Evolutionary conservation across 129 eudicot genomes (phyloP).

Genomic region (Cynara cardunculus): DNA sequence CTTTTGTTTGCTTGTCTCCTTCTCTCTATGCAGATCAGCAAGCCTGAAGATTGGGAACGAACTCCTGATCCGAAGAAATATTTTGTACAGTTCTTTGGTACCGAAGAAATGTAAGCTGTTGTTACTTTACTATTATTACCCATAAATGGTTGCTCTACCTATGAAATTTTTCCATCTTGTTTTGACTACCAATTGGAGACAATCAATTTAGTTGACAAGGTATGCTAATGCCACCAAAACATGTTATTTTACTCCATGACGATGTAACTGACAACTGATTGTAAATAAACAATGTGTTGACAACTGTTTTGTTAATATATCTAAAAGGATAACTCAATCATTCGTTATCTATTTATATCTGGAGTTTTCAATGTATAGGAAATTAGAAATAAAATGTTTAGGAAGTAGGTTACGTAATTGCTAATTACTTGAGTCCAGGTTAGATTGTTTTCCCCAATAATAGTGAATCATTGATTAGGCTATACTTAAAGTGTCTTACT

Average conservation of each 20-base stretch:
- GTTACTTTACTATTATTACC: slow-evolving; percentile 6
- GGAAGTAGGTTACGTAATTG: slow-evolving; percentile 3
- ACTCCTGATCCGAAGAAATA: slow-evolving; percentile 75
- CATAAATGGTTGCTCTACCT: not conserved
- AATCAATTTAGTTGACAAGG: not conserved
- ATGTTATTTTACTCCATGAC: not conserved
- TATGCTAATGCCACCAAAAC: not conserved
- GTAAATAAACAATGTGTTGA: not conserved
- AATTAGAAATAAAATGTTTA: not conserved
- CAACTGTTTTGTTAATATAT: not conserved
- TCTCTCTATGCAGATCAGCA: slow-evolving; percentile 64
- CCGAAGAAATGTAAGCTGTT: slow-evolving; percentile 82
- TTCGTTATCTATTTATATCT: not conserved
- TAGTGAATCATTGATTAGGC: not conserved
- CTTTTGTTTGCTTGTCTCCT: slow-evolving; percentile 25
- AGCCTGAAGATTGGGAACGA: slow-evolving; percentile 73
- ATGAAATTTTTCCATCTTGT: slow-evolving; percentile 10
- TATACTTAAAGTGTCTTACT: slow-evolving; percentile 1
- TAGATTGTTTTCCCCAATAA: not conserved
- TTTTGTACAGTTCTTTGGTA: slow-evolving; percentile 85
- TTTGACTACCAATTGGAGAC: not conserved
- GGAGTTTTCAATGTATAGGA: not conserved
- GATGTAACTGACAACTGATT: not conserved
- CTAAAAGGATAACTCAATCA: not conserved
- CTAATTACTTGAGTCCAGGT: not conserved